phyloP scores from a whole-genome alignment of 306 rosid genomes.

The Hippophae gyantsensis region DNA sequence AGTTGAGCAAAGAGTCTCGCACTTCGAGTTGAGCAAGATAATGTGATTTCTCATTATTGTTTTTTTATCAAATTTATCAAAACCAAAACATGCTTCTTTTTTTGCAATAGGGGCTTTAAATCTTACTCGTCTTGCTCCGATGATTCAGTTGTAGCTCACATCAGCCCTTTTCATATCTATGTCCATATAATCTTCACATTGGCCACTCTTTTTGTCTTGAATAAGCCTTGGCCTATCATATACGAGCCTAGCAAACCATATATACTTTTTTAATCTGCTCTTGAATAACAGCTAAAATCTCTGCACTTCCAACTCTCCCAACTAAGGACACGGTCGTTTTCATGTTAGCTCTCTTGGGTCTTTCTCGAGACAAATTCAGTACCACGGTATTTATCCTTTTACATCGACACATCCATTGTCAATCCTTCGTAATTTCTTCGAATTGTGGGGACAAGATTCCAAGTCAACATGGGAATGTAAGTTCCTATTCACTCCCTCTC shows the following conservation, averaged over 20 bases:
- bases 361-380: conserved; percentile 23
- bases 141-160: conserved; percentile 54
- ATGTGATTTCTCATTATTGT: conserved; percentile 41
- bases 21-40: conserved; percentile 15
- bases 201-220: conserved; percentile 67
- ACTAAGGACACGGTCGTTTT: conserved; percentile 41
- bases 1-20: conserved; percentile 44
- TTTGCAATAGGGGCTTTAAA: conserved; percentile 52
- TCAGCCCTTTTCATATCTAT: conserved; percentile 45
- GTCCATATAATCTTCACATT: conserved; percentile 41
- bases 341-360: conserved; percentile 34
- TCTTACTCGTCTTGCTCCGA: conserved; percentile 47
- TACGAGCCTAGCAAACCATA: conserved; percentile 62
- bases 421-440: conserved; percentile 31
- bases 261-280: conserved; percentile 38
- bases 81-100: conserved; percentile 28
- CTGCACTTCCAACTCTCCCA: conserved; percentile 46
- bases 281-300: conserved; percentile 64
- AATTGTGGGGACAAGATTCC: conserved; percentile 41
- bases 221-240: conserved; percentile 70
- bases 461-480: conserved; percentile 27
- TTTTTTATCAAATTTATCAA: conserved; percentile 55
- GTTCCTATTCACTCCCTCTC: conserved; percentile 37
- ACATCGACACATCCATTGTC: conserved; percentile 33
- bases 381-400: conserved; percentile 28